Percentiles rank a stretch among this genome's conserved stretches.
Conservation (phyloP, 768 basidiomycete genomes). For the Coprinopsis strossmayeri region DNA sequence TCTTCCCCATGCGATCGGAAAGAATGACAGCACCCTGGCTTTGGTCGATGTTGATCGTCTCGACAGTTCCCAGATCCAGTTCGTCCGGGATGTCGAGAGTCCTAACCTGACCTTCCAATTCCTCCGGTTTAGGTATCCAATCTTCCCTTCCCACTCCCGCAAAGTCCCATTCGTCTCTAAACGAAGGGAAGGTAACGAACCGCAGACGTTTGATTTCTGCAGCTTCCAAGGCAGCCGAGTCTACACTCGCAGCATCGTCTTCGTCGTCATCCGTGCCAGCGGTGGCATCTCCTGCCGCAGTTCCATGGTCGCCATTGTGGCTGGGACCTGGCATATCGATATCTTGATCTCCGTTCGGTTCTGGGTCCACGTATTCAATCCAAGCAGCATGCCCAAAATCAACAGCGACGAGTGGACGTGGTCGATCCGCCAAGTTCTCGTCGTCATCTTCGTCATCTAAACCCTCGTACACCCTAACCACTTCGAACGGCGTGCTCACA, state of each 20-base stretch:
- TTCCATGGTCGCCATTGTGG: background rate
- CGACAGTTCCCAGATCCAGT: slow-evolving; percentile 56
- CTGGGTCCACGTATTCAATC: slow-evolving; percentile 49
- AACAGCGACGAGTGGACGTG: slow-evolving; percentile 70
- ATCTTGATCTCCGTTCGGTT: slow-evolving; percentile 18
- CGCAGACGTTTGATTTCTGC: slow-evolving; percentile 39
- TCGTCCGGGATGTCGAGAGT: slow-evolving; percentile 62
- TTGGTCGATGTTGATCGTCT: slow-evolving; percentile 77
- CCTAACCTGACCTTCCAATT: slow-evolving; percentile 22
- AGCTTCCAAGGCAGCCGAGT: background rate
- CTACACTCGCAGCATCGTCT: slow-evolving; percentile 3
- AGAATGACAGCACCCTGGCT: slow-evolving; percentile 67
- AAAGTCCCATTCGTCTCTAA: slow-evolving; percentile 27
- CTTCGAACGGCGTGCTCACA: slow-evolving; percentile 63
- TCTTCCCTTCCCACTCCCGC: slow-evolving; percentile 17
- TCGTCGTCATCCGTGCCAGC: background rate
- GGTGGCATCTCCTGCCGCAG: too few species aligned
- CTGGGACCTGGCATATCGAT: background rate
- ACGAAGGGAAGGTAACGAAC: slow-evolving; percentile 68
- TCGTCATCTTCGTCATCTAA: slow-evolving; percentile 34
- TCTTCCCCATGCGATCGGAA: slow-evolving; percentile 59
- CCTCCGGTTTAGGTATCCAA: slow-evolving; percentile 13
- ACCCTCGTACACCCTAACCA: slow-evolving; percentile 56
- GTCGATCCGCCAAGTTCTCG: slow-evolving; percentile 32
- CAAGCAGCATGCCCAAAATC: slow-evolving; percentile 87